Base-by-base conservation (phyloP, 176 grass and related monocot genomes). In the Echinochloa phyllopogon region DNA sequence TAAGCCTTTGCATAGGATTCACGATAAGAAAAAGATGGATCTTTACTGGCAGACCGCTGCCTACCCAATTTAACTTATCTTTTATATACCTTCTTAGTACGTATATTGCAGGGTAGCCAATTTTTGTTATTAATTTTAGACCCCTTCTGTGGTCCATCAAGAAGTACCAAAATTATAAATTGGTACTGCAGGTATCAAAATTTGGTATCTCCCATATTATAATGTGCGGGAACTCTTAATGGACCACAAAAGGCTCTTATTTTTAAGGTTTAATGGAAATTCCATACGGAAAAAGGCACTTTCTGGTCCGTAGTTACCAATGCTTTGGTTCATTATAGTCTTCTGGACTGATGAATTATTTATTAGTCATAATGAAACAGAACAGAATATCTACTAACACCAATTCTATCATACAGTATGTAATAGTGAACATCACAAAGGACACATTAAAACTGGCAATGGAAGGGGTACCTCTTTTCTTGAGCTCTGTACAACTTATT, bases 401-500 rank as follows among this genome's bases (percentile, higher is more conserved):
- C 37, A 73, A 42, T 78, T 45, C 37, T 66, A 74, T 13, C 64
- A 43, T 53, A 40, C 47, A 33, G 29, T 49, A 65, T 18, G 14
- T 6, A 73, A 73, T 45, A 56, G 7, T 71, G 38, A 59, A 60
- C 36, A 79, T 29, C 18, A 74, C 38, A 73, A 8, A 67, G 41
- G 10, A 48, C 51, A 78, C 10, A 78, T 65, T 43, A 53, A 65
- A 60, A 41, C 66, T 79, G 63, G 68, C 10, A 62, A 56, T 87
- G 36, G 41, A 83, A 63, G 75, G 36, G 14, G 27, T 92, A 90
- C 93, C 90, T 90, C 73, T 88, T 83, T 62, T 86, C 70, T 90
- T 94, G 93, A 82, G 80, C 23, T 55, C 58, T 82, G 42, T 69
- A 75, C 83, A 84, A 84, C 50, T 87, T 95, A 76, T 84, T 92